phyloP scores from a whole-genome alignment of 306 rosid species.

The Quercus gilva region DNA sequence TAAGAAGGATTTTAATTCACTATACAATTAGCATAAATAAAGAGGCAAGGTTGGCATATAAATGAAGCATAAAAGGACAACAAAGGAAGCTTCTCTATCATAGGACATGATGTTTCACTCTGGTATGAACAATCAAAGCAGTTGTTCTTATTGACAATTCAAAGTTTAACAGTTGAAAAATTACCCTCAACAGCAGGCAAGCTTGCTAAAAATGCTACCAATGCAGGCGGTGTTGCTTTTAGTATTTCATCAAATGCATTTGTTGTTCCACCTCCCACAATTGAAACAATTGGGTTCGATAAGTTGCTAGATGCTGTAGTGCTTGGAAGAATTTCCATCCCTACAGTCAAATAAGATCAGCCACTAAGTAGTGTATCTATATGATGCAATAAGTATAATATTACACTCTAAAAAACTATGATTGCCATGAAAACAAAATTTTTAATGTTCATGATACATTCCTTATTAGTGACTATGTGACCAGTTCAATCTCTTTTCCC shows the following conservation, averaged over 20 bases:
- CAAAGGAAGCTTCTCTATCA: neutral
- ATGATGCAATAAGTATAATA: neutral
- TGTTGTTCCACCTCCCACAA: slow-evolving; percentile 48
- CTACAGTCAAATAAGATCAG: slow-evolving; percentile 11
- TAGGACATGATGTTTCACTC: neutral
- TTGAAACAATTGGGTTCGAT: slow-evolving; percentile 33
- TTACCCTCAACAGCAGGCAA: slow-evolving; percentile 93
- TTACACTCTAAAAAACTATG: neutral
- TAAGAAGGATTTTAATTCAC: no score
- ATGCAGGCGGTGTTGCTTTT: slow-evolving; percentile 80
- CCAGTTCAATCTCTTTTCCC: neutral
- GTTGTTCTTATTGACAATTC: neutral
- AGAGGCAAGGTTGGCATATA: neutral
- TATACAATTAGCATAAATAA: no score
- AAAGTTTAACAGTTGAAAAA: neutral
- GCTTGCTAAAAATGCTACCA: slow-evolving; percentile 78
- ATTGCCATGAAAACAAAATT: neutral
- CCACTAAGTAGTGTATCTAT: neutral
- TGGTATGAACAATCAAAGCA: slow-evolving; percentile 4
- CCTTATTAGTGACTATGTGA: neutral
- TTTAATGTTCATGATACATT: neutral
- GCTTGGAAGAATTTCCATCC: slow-evolving; percentile 29
- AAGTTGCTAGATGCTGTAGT: slow-evolving; percentile 28
- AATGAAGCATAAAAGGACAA: neutral
- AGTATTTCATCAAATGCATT: slow-evolving; percentile 82